Conservation (phyloP, 2,329 filamentous ascomycete species). For the Sarocladiaceae sp. region DNA sequence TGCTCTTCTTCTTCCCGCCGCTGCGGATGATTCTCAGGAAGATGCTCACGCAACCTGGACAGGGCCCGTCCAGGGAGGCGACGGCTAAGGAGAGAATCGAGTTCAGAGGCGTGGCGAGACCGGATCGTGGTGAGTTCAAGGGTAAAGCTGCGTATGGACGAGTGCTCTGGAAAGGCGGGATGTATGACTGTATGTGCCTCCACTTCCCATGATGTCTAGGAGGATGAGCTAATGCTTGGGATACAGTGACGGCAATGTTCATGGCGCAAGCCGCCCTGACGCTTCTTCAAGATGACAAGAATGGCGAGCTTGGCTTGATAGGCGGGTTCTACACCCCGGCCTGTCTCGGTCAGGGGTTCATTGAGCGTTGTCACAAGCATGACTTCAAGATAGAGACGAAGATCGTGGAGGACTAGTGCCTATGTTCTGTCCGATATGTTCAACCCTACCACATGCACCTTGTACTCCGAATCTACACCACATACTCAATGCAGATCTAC, state of each 20-base stretch:
- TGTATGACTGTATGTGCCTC: conserved; percentile 60
- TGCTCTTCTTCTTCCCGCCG: conserved; percentile 39
- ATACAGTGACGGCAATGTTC: conserved; percentile 59
- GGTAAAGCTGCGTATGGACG: conserved; percentile 41
- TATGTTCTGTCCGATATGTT: neutral
- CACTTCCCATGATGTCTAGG: too few species aligned
- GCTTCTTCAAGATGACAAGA: conserved; percentile 50
- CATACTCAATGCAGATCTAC: too few species aligned
- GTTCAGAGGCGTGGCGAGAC: conserved; percentile 57
- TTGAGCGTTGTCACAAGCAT: conserved; percentile 54
- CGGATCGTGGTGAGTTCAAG: conserved; percentile 41
- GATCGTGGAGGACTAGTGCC: conserved; percentile 26
- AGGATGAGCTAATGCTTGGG: too few species aligned
- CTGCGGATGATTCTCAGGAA: conserved; percentile 37
- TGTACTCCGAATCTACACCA: too few species aligned
- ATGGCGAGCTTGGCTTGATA: conserved; percentile 40
- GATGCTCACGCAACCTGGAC: conserved; percentile 45
- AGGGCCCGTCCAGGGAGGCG: conserved; percentile 46
- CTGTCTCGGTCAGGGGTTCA: conserved; percentile 59
- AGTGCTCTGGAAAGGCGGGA: conserved; percentile 50
- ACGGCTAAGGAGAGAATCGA: conserved; percentile 54
- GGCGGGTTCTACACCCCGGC: conserved; percentile 69
- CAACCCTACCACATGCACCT: neutral
- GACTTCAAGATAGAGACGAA: conserved; percentile 59
- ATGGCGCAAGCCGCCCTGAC: conserved; percentile 59